phyloP scores from a whole-genome alignment of 495 filamentous ascomycete species.

The Aspergillus haitiensis region DNA sequence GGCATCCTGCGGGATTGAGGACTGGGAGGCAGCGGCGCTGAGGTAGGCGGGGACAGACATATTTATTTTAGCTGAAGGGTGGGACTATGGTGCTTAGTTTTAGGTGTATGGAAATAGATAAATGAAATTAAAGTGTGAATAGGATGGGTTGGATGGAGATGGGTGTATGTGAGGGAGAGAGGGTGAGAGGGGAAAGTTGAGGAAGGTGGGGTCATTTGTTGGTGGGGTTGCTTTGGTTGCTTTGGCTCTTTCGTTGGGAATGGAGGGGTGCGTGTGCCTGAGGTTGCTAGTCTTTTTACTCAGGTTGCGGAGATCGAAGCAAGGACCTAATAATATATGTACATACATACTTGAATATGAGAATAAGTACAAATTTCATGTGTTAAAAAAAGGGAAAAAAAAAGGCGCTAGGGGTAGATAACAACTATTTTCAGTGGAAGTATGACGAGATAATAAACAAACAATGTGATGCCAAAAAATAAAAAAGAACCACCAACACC shows the following conservation, averaged over 20 bases:
- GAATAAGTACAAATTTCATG: too few species aligned
- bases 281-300: not conserved
- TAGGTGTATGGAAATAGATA: slow-evolving; percentile 12
- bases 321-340: too few species aligned
- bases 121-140: not conserved
- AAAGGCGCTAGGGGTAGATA: too few species aligned
- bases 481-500: too few species aligned
- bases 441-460: too few species aligned
- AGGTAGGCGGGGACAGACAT: slow-evolving; percentile 39
- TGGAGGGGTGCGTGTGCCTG: not conserved
- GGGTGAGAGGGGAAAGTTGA: slow-evolving; percentile 8
- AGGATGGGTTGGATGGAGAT: slow-evolving; percentile 9
- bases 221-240: slow-evolving; percentile 21
- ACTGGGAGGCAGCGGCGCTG: slow-evolving; percentile 33
- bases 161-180: slow-evolving; percentile 2
- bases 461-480: too few species aligned
- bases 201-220: slow-evolving; percentile 23
- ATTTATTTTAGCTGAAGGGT: slow-evolving; percentile 6
- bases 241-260: slow-evolving; percentile 18
- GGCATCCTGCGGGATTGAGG: slow-evolving; percentile 31
- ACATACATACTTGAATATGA: too few species aligned
- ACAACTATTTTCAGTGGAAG: too few species aligned
- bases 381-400: too few species aligned
- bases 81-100: slow-evolving; percentile 4
- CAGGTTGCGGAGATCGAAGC: not conserved